These are phyloP conservation scores for Phlebopus sp. DNA, from an alignment of 1,284 basidiomycete species.

Conservation along the genomic window DNA sequence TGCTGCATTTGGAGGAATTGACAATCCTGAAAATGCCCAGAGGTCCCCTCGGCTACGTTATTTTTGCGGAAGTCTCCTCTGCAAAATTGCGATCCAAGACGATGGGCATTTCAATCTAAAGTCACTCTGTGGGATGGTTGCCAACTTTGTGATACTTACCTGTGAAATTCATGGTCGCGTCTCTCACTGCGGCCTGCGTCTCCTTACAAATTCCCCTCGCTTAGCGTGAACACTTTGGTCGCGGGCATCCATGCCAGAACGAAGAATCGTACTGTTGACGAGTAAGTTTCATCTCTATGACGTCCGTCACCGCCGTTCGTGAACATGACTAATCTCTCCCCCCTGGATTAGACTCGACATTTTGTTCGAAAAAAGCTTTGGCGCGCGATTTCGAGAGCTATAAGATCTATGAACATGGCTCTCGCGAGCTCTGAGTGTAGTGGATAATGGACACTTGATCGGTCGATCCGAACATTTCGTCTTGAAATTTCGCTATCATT, in stretches of 20 bases:
- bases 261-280: constrained; percentile 29
- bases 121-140: constrained; percentile 22
- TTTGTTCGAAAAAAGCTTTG: constrained; percentile 23
- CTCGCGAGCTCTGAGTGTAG: not conserved
- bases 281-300: constrained; percentile 17
- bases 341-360: constrained; percentile 19
- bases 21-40: constrained; percentile 10
- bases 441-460: no score
- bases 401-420: constrained; percentile 12
- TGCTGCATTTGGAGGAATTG: not conserved
- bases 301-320: not conserved
- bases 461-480: no score
- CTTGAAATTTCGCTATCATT: no score
- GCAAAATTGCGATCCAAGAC: constrained; percentile 33
- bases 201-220: not conserved
- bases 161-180: constrained; percentile 22
- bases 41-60: constrained; percentile 27
- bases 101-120: constrained; percentile 27
- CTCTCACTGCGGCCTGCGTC: not conserved
- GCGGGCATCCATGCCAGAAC: constrained; percentile 30
- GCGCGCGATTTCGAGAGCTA: constrained; percentile 18
- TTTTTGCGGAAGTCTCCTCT: constrained; percentile 30
- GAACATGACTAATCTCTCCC: not conserved
- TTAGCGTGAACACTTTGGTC: constrained; percentile 26
- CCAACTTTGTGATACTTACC: constrained; percentile 26